A percentile compares a stretch with the other conserved stretches of the same genome.
Evolutionary conservation across 805 yeast species (phyloP).

Genomic region (Blastobotrys mokoenaii): DNA sequence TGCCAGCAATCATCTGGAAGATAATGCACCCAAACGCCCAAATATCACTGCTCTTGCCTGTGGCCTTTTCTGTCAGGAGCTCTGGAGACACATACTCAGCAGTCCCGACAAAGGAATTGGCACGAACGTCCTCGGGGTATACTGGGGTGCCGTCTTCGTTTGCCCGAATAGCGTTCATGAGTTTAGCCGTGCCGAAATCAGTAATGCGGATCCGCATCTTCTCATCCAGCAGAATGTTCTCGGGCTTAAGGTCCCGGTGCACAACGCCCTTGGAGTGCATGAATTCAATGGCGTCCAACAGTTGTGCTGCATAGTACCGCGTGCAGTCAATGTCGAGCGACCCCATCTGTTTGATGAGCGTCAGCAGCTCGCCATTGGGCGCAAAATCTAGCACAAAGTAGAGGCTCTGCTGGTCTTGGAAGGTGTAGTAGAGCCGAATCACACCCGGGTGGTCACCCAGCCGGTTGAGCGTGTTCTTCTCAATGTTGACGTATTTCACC

Average conservation of each 20-base stretch:
- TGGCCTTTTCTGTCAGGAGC: slow-evolving; percentile 61
- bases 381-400: slow-evolving; percentile 94
- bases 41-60: slow-evolving; percentile 79
- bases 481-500: slow-evolving; percentile 92
- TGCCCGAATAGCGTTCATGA: slow-evolving; percentile 35
- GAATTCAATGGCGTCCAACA: slow-evolving; percentile 83
- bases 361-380: slow-evolving; percentile 85
- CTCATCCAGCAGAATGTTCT: slow-evolving; percentile 74
- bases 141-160: slow-evolving; percentile 17
- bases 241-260: slow-evolving; percentile 93
- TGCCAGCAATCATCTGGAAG: slow-evolving; percentile 73
- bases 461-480: slow-evolving; percentile 79
- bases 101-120: slow-evolving; percentile 84
- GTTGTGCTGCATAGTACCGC: slow-evolving; percentile 73
- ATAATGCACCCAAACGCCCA: slow-evolving; percentile 93
- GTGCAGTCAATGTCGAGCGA: slow-evolving; percentile 67
- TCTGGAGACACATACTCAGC: slow-evolving; percentile 97
- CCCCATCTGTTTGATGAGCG: slow-evolving; percentile 56
- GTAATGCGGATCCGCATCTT: slow-evolving; percentile 88
- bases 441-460: slow-evolving; percentile 93
- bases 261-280: slow-evolving; percentile 86
- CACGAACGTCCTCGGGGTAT: slow-evolving; percentile 32
- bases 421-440: slow-evolving; percentile 83
- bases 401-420: slow-evolving; percentile 81
- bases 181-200: slow-evolving; percentile 96